Base-by-base conservation (phyloP, 352 stramenopile species). In the Pythium myriotylum region DNA sequence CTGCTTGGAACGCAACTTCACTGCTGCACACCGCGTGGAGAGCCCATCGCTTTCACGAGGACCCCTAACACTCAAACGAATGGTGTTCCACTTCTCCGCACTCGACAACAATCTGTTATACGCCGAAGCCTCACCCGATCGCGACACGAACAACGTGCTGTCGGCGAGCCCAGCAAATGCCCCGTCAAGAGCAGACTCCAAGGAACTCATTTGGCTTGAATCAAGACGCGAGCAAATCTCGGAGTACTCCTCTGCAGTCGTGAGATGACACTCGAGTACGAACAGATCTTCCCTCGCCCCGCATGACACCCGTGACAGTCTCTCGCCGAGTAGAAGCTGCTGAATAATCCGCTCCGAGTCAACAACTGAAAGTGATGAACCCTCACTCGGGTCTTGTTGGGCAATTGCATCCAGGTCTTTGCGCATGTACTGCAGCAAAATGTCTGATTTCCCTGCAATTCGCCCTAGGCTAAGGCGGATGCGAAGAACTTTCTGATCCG, bases 251-350 rank as follows among this genome's bases (percentile, higher is more conserved):
- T 92, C 79, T 37, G 86, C 67, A 0, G 81, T 92, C 24, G 81
- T 90, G 37, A 88, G 49, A 52, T 90, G 76, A 41, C 79, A 89
- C 41, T 92, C 83, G 4, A 92, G 70, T 59, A 90, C 76, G 54
- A 89, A 92, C 7, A 88, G 51, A 51, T 92, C 81, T 50, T 89
- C 81, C 53, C 84, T 81, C 9, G 79, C 77, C 65, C 86, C 74
- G 23, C 74, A 89, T 4, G 79, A 77, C 20, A 92, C 60, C 6
- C 67, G 65, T 5, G 79, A 76, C 5, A 92, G 67, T 19, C 84
- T 88, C 33, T 86, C 78, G 12, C 79, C 82, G 29, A 91, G 59
- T 4, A 86, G 48, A 14, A 89, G 47, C 42, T 88, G 79, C 51
- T 86, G 76, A 26, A 89, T 76, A 26, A 43, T 72, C 2, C 72